Percentiles rank a stretch among this genome's conserved stretches.
These are phyloP conservation scores for Arachis hypogaea DNA, from an alignment of 306 rosid species.

Conservation along the genomic window DNA sequence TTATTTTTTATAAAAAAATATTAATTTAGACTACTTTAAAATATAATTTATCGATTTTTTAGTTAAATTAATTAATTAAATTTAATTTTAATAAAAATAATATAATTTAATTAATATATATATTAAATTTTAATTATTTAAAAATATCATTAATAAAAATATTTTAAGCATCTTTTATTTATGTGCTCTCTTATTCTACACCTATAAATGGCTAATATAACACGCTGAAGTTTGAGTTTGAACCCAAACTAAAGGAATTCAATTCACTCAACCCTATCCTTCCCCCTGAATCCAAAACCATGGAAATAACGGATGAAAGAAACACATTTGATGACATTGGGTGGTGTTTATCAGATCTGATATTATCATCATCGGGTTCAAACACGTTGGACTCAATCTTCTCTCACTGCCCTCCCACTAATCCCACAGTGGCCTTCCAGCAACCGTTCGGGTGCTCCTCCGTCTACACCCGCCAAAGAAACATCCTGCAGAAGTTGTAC, in stretches of 20 bases:
- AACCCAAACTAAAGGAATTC: no score
- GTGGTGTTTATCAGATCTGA: slow-evolving; percentile 62
- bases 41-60: no score
- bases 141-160: no score
- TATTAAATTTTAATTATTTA: no score
- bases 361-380: slow-evolving; percentile 54
- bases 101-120: no score
- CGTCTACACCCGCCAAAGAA: slow-evolving; percentile 74
- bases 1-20: no score
- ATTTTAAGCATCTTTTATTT: no score
- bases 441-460: slow-evolving; percentile 71
- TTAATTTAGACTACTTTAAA: no score
- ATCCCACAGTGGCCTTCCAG: background rate
- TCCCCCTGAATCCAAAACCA: slow-evolving; percentile 5
- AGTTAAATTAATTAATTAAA: no score
- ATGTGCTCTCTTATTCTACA: background rate
- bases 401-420: slow-evolving; percentile 49
- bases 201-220: background rate
- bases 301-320: slow-evolving; percentile 44
- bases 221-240: no score
- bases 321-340: slow-evolving; percentile 46
- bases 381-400: slow-evolving; percentile 92
- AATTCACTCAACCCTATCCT: no score
- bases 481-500: slow-evolving; percentile 70
- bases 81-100: no score